Evolutionary conservation across 192 early-diverging fungal genomes (phyloP).

Genomic region (Dispira simplex): DNA sequence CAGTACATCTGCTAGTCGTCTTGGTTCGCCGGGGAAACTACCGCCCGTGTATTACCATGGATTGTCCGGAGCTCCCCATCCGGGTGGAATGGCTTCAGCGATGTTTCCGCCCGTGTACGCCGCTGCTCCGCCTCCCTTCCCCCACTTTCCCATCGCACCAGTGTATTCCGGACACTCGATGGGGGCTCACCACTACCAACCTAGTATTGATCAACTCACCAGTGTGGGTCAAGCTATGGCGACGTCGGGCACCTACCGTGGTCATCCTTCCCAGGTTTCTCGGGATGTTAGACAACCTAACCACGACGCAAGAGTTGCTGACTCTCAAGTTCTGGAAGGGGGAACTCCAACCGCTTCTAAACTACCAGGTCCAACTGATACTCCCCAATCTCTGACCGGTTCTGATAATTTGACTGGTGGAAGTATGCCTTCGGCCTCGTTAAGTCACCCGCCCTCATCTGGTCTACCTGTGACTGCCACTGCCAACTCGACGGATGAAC

Average conservation of each 20-base stretch:
- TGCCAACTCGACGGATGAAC: no score
- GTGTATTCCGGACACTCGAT: not conserved
- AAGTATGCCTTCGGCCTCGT: no score
- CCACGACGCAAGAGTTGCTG: no score
- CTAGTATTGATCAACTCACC: conserved; percentile 60
- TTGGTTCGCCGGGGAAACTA: not conserved
- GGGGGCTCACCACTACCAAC: not conserved
- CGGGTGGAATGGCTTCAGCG: not conserved
- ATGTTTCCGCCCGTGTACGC: conserved; percentile 7
- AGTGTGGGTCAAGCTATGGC: conserved; percentile 52
- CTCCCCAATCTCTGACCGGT: no score
- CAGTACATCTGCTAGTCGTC: not conserved
- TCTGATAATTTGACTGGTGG: no score
- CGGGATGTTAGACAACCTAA: no score
- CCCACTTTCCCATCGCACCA: conserved; percentile 8
- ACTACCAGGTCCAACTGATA: no score
- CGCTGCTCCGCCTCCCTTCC: not conserved
- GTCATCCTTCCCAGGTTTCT: no score
- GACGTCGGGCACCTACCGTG: conserved; percentile 10
- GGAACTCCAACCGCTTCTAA: no score
- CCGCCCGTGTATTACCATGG: conserved; percentile 6
- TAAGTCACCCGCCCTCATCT: no score
- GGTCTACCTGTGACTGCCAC: no score
- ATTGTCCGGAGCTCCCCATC: not conserved
- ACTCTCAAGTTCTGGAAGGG: no score